These are phyloP conservation scores for Xylariaceae sp. DNA, from an alignment of 2,329 filamentous ascomycete genomes.

Conservation along the genomic window DNA sequence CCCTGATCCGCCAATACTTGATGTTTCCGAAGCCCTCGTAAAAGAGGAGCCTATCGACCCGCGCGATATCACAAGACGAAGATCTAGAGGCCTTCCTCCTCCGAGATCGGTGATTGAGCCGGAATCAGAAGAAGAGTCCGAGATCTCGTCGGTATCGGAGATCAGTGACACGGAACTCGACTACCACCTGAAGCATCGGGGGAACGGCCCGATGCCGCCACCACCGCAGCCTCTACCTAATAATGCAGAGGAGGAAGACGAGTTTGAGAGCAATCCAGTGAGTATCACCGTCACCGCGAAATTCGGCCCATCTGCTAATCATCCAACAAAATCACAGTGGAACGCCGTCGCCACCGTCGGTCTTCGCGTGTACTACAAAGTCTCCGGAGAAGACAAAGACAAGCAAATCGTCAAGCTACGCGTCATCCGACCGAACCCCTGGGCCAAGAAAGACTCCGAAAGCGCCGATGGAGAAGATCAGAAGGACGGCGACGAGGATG, in stretches of 20 bases:
- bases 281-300: background rate
- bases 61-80: too few species aligned
- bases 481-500: conserved; percentile 15
- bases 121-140: conserved; percentile 17
- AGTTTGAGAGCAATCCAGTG: conserved; percentile 48
- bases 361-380: conserved; percentile 56
- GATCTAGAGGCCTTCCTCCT: too few species aligned
- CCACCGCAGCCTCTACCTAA: conserved; percentile 26
- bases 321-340: conserved; percentile 35
- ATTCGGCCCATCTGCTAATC: background rate
- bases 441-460: conserved; percentile 25
- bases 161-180: conserved; percentile 40
- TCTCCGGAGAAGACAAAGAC: conserved; percentile 28
- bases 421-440: conserved; percentile 38
- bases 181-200: conserved; percentile 25
- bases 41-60: conserved; percentile 1
- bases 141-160: conserved; percentile 34
- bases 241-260: conserved; percentile 48
- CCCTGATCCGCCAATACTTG: background rate
- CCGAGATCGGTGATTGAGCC: conserved; percentile 1
- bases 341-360: conserved; percentile 61
- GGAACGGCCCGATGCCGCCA: conserved; percentile 21
- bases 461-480: conserved; percentile 21
- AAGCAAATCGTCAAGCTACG: conserved; percentile 36
- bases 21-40: background rate